Evolutionary conservation across 805 yeast species (phyloP).

Genomic region (Candida tammaniensis): DNA sequence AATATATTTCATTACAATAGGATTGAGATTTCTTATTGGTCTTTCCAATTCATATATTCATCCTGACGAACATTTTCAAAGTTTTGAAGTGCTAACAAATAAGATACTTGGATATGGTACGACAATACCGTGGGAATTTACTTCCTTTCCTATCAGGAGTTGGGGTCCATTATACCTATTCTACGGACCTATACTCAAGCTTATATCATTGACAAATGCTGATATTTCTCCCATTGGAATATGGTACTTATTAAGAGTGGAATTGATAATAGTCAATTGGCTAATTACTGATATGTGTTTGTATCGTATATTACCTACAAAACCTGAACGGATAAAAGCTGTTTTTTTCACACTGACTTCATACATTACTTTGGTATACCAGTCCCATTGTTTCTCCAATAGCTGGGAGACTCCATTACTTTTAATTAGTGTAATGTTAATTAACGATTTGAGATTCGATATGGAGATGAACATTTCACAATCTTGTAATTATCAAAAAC

Average conservation of each 20-base stretch:
- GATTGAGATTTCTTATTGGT: slow-evolving; percentile 53
- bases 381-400: slow-evolving; percentile 88
- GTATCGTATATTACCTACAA: slow-evolving; percentile 46
- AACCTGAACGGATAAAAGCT: slow-evolving; percentile 49
- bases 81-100: slow-evolving; percentile 67
- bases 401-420: slow-evolving; percentile 68
- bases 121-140: slow-evolving; percentile 83
- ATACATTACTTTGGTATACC: slow-evolving; percentile 75
- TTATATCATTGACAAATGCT: slow-evolving; percentile 30
- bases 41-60: slow-evolving; percentile 83
- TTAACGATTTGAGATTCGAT: slow-evolving; percentile 39
- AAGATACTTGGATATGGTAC: slow-evolving; percentile 43
- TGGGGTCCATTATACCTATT: slow-evolving; percentile 61
- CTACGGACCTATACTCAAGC: slow-evolving; percentile 63
- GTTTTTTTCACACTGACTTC: slow-evolving; percentile 50
- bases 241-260: slow-evolving; percentile 54
- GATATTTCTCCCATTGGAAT: slow-evolving; percentile 45
- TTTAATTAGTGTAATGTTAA: slow-evolving; percentile 47
- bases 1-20: slow-evolving; percentile 43
- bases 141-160: slow-evolving; percentile 63
- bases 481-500: slow-evolving; percentile 9
- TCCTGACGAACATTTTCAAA: slow-evolving; percentile 97
- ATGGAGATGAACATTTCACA: slow-evolving; percentile 10
- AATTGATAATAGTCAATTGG: slow-evolving; percentile 40
- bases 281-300: slow-evolving; percentile 39